Percentiles rank a stretch among this genome's conserved stretches.
phyloP scores from a whole-genome alignment of 2,329 filamentous ascomycete species.

The Calcarisporium arbuscula region DNA sequence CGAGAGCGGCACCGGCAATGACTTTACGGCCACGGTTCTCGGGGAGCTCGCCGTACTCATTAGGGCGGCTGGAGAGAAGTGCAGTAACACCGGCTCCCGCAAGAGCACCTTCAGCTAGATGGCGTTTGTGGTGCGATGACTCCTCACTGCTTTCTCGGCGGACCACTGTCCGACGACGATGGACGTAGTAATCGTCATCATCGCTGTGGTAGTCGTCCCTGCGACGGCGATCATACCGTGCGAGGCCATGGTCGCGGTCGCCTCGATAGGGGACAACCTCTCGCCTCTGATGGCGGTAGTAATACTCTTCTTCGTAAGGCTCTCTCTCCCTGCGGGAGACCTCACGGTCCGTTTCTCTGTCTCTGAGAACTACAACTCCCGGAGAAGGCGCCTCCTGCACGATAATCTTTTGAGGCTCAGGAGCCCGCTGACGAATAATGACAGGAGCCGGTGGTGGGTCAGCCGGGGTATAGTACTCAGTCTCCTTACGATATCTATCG shows the following conservation, averaged over 20 bases:
- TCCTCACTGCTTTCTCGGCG: conserved; percentile 46
- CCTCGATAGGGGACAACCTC: conserved; percentile 35
- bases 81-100: conserved; percentile 57
- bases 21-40: conserved; percentile 53
- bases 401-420: conserved; percentile 54
- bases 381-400: conserved; percentile 51
- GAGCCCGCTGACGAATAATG: conserved; percentile 48
- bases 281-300: conserved; percentile 41
- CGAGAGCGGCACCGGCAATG: conserved; percentile 54
- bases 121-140: conserved; percentile 47
- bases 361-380: conserved; percentile 36
- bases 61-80: conserved; percentile 49
- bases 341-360: conserved; percentile 33
- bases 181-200: conserved; percentile 42
- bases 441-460: conserved; percentile 45
- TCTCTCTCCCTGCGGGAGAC: conserved; percentile 27
- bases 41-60: conserved; percentile 41
- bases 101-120: conserved; percentile 58
- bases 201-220: conserved; percentile 37
- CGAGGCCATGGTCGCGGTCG: conserved; percentile 23
- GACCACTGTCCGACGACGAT: conserved; percentile 38
- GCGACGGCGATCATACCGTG: conserved; percentile 32
- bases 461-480: conserved; percentile 52
- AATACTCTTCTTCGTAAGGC: conserved; percentile 41
- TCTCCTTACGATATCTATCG: conserved; percentile 55